Conservation (phyloP, 805 yeast species). For the Metschnikowia dekortorum region DNA sequence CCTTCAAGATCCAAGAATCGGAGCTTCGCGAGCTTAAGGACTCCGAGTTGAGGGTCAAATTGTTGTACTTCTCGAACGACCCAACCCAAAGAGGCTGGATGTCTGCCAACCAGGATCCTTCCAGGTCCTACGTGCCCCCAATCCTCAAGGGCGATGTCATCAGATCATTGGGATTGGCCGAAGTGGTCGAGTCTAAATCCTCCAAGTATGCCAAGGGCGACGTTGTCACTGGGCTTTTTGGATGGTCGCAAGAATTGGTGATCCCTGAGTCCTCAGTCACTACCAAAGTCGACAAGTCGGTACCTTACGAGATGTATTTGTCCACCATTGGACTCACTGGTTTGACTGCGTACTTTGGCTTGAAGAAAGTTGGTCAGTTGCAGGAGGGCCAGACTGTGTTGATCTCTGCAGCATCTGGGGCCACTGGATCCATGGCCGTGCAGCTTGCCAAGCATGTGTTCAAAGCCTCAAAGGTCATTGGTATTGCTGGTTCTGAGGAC, state of each 20-base stretch:
- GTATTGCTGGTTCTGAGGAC: conserved; percentile 56
- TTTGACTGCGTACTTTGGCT: conserved; percentile 57
- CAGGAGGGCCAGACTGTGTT: conserved; percentile 44
- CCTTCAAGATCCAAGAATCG: conserved; percentile 24
- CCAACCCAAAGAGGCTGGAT: conserved; percentile 64
- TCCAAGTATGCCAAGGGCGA: conserved; percentile 41
- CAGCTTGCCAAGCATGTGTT: conserved; percentile 53
- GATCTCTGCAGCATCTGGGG: conserved; percentile 67
- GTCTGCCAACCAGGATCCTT: conserved; percentile 27
- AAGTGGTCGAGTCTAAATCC: conserved; percentile 46
- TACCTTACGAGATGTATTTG: conserved; percentile 41
- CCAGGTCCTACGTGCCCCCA: conserved; percentile 33
- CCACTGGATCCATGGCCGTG: conserved; percentile 60
- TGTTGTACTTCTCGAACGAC: conserved; percentile 49
- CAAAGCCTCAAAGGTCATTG: conserved; percentile 54
- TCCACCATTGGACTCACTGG: conserved; percentile 55
- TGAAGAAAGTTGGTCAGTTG: conserved; percentile 46
- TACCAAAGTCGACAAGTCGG: conserved; percentile 25
- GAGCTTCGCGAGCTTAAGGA: conserved; percentile 22
- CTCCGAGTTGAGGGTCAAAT: conserved; percentile 43
- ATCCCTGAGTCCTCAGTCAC: conserved; percentile 23
- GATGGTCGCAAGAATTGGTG: conserved; percentile 49
- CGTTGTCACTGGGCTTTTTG: conserved; percentile 31
- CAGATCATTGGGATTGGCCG: conserved; percentile 43
- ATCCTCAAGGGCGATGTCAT: conserved; percentile 43